Conservation (phyloP, 2,329 filamentous ascomycete genomes). For the Phoma herbarum region DNA sequence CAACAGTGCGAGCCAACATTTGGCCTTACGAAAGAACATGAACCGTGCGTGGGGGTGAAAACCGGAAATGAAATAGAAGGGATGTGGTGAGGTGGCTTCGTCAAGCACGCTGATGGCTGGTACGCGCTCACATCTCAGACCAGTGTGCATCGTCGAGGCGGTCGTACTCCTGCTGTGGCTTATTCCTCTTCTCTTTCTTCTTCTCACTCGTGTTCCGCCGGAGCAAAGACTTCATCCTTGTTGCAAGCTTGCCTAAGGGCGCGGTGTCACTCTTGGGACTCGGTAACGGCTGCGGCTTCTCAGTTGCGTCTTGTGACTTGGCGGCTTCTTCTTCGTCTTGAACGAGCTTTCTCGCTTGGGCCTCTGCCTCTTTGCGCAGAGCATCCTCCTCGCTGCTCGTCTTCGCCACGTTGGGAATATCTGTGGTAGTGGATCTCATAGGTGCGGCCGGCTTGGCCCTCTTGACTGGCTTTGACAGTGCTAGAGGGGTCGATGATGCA, state of each 20-base stretch:
- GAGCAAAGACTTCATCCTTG: constrained; percentile 43
- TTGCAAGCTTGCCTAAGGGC: constrained; percentile 42
- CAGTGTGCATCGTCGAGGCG: constrained; percentile 47
- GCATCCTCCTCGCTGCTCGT: constrained; percentile 12
- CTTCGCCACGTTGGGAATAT: constrained; percentile 6
- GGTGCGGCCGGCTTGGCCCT: constrained; percentile 12
- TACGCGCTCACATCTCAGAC: constrained; percentile 44
- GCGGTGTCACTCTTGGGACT: constrained; percentile 27
- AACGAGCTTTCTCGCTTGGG: constrained; percentile 26
- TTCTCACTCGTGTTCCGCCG: constrained; percentile 35
- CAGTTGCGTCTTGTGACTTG: constrained; percentile 12
- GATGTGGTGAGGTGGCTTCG: too few species aligned
- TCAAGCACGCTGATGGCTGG: not conserved
- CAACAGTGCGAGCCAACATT: not conserved
- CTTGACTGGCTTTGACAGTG: constrained; percentile 30
- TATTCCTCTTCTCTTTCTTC: constrained; percentile 39
- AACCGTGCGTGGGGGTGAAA: not conserved
- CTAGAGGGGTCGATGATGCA: constrained; percentile 4
- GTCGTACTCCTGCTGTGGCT: constrained; percentile 36
- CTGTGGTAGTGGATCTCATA: constrained; percentile 14
- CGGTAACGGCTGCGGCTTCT: constrained; percentile 22
- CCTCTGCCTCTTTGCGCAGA: constrained; percentile 28
- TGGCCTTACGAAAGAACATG: not conserved
- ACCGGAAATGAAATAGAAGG: too few species aligned
- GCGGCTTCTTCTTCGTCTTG: constrained; percentile 16